Evolutionary conservation across 2,329 filamentous ascomycete species (phyloP).

Genomic region (Diaporthe caulivora): DNA sequence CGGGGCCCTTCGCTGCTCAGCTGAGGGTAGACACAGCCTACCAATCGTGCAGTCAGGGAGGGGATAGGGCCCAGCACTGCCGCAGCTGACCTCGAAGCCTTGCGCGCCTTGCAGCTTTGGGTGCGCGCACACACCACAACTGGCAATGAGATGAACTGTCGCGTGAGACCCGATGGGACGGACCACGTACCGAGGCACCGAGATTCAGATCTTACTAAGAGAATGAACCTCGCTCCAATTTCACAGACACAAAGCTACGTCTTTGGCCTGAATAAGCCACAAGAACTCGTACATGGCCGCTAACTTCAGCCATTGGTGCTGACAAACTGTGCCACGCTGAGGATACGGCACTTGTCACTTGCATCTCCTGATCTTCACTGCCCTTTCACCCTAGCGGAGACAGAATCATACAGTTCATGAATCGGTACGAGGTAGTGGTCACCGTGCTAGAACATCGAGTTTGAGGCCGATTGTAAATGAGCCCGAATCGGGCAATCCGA

Average conservation of each 20-base stretch:
- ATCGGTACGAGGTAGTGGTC: too few relatives aligned
- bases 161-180: slow-evolving; percentile 11
- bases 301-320: background rate
- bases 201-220: slow-evolving; percentile 1
- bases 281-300: background rate
- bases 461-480: background rate
- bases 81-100: slow-evolving; percentile 31
- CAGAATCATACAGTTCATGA: background rate
- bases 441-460: background rate
- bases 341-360: background rate
- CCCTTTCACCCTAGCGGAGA: background rate
- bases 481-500: slow-evolving; percentile 14
- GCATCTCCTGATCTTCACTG: background rate
- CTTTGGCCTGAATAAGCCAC: background rate
- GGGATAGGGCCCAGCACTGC: background rate
- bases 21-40: slow-evolving; percentile 2
- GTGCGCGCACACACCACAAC: background rate
- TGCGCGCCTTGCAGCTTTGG: background rate
- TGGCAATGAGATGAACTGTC: slow-evolving; percentile 10
- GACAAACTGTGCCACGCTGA: background rate
- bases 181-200: background rate
- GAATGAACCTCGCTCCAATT: background rate
- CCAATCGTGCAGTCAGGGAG: too few relatives aligned
- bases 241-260: background rate
- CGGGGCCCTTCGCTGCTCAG: slow-evolving; percentile 9